phyloP scores from a whole-genome alignment of 2,329 filamentous ascomycete genomes.

The Metarhizium sp. region DNA sequence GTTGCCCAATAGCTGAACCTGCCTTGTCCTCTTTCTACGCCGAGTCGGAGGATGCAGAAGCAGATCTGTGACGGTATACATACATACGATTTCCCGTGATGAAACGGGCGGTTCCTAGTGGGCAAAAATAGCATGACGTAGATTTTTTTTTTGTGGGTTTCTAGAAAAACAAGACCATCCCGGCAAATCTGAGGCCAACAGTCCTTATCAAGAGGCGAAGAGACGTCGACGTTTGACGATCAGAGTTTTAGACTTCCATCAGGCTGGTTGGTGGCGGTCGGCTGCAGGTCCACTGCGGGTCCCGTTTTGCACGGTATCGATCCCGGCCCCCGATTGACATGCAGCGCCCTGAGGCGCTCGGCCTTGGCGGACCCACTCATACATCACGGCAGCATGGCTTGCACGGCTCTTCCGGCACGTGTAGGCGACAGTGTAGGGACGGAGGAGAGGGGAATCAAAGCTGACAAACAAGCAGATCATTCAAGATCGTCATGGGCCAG shows the following conservation, averaged over 20 bases:
- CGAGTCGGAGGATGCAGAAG: no score
- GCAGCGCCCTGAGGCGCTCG: neutral
- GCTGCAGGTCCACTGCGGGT: neutral
- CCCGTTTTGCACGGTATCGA: neutral
- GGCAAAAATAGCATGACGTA: neutral
- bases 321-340: constrained; percentile 4
- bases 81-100: no score
- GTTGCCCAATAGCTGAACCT: no score
- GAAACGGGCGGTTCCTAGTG: neutral
- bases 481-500: no score
- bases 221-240: neutral
- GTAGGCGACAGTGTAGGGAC: no score
- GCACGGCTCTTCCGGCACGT: no score
- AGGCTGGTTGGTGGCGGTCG: neutral
- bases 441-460: no score
- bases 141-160: neutral
- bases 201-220: neutral
- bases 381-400: neutral
- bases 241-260: neutral
- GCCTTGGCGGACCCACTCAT: neutral
- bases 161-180: neutral
- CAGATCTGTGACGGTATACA: no score
- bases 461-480: no score
- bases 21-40: no score
- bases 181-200: neutral